A percentile compares a stretch with the other conserved stretches of the same genome.
Evolutionary conservation across 2,329 filamentous ascomycete genomes (phyloP).

Genomic region (Elsinoe necatrix): DNA sequence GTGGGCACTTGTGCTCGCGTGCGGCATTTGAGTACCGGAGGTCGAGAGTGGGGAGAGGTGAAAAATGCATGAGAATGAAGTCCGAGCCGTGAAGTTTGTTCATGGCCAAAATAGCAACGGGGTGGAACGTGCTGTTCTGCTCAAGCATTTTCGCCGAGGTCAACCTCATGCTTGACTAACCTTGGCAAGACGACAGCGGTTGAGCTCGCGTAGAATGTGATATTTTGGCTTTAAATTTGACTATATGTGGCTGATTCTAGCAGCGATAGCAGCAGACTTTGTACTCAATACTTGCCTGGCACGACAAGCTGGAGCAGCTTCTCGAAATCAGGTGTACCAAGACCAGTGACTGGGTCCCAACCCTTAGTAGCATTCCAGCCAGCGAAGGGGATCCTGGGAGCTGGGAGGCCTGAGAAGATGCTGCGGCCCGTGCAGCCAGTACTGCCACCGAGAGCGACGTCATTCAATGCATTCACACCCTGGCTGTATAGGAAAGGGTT

Average conservation of each 20-base stretch:
- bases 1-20: not conserved
- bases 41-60: not conserved
- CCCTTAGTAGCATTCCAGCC: slow-evolving; percentile 25
- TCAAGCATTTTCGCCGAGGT: not conserved
- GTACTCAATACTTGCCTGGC: slow-evolving; percentile 1
- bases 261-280: not conserved
- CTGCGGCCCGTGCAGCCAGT: slow-evolving; percentile 33
- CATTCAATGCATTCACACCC: slow-evolving; percentile 42
- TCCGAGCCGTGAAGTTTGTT: not conserved
- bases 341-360: slow-evolving; percentile 30
- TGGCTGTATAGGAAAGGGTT: slow-evolving; percentile 52
- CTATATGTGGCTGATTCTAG: not conserved
- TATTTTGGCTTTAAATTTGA: not conserved
- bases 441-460: slow-evolving; percentile 35
- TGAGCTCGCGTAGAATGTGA: not conserved
- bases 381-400: slow-evolving; percentile 20
- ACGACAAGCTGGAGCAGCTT: slow-evolving; percentile 10
- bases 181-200: slow-evolving; percentile 1
- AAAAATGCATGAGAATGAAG: not conserved
- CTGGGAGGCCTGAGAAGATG: slow-evolving; percentile 19
- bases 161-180: not conserved
- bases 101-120: not conserved
- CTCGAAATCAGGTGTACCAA: slow-evolving; percentile 26
- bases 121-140: not conserved
- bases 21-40: not conserved